Evolutionary conservation across 164 flowering plant species (phyloP).

Genomic region (Nelumbo lutea): DNA sequence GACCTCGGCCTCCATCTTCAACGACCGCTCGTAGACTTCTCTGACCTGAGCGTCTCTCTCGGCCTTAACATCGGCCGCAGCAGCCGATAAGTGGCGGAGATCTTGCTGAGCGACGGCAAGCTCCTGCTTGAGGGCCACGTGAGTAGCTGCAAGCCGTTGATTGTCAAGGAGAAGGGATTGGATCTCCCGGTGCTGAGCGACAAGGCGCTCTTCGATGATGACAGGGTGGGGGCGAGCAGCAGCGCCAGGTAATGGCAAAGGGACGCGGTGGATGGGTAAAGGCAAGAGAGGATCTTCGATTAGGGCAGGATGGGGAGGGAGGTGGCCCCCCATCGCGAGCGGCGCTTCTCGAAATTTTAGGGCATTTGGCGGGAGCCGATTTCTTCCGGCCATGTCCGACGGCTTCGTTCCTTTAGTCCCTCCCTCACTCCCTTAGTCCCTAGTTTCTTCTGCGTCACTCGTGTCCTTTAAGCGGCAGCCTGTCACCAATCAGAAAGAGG

Average conservation of each 20-base stretch:
- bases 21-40: slow-evolving; percentile 50
- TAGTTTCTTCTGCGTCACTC: too few relatives aligned
- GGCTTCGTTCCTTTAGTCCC: neutral
- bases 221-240: slow-evolving; percentile 13
- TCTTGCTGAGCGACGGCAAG: slow-evolving; percentile 50
- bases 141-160: slow-evolving; percentile 60
- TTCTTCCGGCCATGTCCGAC: slow-evolving; percentile 25
- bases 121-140: slow-evolving; percentile 74
- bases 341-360: slow-evolving; percentile 12
- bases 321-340: neutral
- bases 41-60: slow-evolving; percentile 60
- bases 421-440: neutral
- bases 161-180: slow-evolving; percentile 65
- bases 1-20: slow-evolving; percentile 56
- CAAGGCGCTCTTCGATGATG: slow-evolving; percentile 39
- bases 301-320: slow-evolving; percentile 7
- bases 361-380: neutral
- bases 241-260: slow-evolving; percentile 2
- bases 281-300: slow-evolving; percentile 15
- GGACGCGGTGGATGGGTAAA: slow-evolving; percentile 16
- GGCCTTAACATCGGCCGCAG: slow-evolving; percentile 47
- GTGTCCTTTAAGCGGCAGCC: too few relatives aligned
- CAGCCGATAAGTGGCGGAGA: slow-evolving; percentile 43
- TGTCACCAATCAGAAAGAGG: too few relatives aligned
- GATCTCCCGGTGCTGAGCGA: slow-evolving; percentile 46